Conservation (phyloP, 768 basidiomycete genomes). For the Lactarius sanguifluus region DNA sequence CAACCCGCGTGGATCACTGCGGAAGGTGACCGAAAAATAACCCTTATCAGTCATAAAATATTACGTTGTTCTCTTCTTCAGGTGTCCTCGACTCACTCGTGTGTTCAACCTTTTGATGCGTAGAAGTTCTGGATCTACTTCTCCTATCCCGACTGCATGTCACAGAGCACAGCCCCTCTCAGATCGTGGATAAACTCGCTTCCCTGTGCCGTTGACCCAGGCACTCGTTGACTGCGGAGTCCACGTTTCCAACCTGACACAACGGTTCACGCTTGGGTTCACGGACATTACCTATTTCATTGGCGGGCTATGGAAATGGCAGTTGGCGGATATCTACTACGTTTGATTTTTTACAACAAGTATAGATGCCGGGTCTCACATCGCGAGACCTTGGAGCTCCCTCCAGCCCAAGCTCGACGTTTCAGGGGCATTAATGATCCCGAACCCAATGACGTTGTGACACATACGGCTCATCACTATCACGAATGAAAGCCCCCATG, state of each 20-base stretch:
- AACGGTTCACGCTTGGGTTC: too few species aligned
- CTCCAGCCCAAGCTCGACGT: neutral
- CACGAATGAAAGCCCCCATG: neutral
- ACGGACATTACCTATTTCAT: neutral
- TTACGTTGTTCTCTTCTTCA: neutral
- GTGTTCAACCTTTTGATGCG: neutral
- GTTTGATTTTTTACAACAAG: neutral
- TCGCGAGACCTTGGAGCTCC: neutral
- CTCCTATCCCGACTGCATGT: neutral
- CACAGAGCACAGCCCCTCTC: neutral
- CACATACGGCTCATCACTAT: neutral
- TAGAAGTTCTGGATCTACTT: neutral
- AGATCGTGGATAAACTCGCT: neutral
- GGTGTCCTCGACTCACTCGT: neutral
- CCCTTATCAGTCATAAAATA: neutral
- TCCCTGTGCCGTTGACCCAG: neutral
- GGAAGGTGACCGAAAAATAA: neutral
- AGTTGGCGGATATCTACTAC: too few species aligned
- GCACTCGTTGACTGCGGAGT: neutral
- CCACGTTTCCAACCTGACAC: neutral
- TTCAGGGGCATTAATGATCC: neutral
- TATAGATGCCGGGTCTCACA: neutral
- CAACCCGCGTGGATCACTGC: conserved; percentile 1
- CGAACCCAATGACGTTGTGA: neutral
- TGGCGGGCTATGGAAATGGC: neutral